These are phyloP conservation scores for Moesziomyces globuligerus DNA, from an alignment of 1,284 basidiomycete species.

Conservation along the genomic window DNA sequence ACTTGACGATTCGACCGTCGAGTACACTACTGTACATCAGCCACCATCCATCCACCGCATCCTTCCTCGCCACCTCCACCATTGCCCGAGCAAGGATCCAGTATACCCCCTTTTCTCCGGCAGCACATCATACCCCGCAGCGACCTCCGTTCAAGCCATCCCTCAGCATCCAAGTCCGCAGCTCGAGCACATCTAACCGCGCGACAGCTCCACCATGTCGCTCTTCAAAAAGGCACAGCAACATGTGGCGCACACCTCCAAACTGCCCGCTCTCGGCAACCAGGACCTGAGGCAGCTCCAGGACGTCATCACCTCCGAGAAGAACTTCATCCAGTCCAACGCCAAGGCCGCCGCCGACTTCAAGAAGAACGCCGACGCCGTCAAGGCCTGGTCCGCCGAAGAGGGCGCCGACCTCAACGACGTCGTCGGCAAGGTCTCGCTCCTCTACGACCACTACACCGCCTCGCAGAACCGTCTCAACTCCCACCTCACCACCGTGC, in stretches of 20 bases:
- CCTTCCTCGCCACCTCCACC: constrained; percentile 2
- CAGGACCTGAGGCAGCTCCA: constrained; percentile 83
- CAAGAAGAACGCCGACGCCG: constrained; percentile 77
- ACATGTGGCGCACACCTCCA: constrained; percentile 81
- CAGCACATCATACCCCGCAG: constrained; percentile 1
- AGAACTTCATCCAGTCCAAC: constrained; percentile 79
- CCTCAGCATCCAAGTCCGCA: neutral
- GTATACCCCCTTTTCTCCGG: constrained; percentile 22
- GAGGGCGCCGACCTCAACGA: constrained; percentile 90
- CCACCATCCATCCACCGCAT: constrained; percentile 4
- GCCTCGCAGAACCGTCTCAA: constrained; percentile 79
- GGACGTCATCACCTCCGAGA: constrained; percentile 88
- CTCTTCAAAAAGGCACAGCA: constrained; percentile 63
- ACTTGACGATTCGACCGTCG: no score
- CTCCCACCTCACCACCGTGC: constrained; percentile 77
- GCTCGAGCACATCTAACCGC: neutral
- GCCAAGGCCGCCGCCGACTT: constrained; percentile 76
- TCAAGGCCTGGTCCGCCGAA: constrained; percentile 80
- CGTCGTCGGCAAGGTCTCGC: constrained; percentile 77
- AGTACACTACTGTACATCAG: neutral
- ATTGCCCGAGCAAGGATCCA: constrained; percentile 8
- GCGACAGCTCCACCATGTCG: constrained; percentile 41
- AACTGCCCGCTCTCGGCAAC: constrained; percentile 77
- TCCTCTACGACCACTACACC: constrained; percentile 77
- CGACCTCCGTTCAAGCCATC: neutral